Evolutionary conservation across 1,284 basidiomycete species (phyloP).

Genomic region (Melampsora medusae): DNA sequence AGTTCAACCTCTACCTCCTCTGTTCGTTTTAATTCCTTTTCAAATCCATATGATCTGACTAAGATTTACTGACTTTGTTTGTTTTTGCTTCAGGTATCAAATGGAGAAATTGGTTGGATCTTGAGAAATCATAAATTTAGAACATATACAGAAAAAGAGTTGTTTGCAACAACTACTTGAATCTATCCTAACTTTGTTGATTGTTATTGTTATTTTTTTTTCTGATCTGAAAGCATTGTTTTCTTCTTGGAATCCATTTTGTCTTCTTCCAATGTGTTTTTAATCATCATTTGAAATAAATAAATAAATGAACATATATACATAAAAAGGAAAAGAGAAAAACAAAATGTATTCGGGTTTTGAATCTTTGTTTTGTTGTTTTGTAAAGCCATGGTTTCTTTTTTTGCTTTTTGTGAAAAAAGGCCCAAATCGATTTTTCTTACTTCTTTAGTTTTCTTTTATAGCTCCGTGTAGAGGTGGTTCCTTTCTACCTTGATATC

Average conservation of each 20-base stretch:
- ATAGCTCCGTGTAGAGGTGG: no score
- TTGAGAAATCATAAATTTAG: no score
- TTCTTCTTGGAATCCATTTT: background rate
- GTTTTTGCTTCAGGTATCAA: background rate
- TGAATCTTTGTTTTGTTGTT: constrained; percentile 48
- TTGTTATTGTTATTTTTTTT: constrained; percentile 58
- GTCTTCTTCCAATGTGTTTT: constrained; percentile 46
- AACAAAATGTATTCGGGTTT: constrained; percentile 48
- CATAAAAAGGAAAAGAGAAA: constrained; percentile 41
- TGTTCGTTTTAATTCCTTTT: constrained; percentile 8
- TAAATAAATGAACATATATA: constrained; percentile 46
- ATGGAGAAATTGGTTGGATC: no score
- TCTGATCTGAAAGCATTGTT: constrained; percentile 48
- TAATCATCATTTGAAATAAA: constrained; percentile 47
- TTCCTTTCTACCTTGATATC: no score
- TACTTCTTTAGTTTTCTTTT: no score
- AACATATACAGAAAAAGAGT: no score
- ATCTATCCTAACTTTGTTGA: constrained; percentile 54
- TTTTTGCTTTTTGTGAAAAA: background rate
- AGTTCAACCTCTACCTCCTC: constrained; percentile 25
- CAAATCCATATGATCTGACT: background rate
- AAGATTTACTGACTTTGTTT: no score
- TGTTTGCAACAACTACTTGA: constrained; percentile 49
- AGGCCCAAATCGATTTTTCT: background rate
- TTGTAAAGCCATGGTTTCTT: background rate